Evolutionary conservation across 306 rosid genomes (phyloP).

Genomic region (Alnus rubra): DNA sequence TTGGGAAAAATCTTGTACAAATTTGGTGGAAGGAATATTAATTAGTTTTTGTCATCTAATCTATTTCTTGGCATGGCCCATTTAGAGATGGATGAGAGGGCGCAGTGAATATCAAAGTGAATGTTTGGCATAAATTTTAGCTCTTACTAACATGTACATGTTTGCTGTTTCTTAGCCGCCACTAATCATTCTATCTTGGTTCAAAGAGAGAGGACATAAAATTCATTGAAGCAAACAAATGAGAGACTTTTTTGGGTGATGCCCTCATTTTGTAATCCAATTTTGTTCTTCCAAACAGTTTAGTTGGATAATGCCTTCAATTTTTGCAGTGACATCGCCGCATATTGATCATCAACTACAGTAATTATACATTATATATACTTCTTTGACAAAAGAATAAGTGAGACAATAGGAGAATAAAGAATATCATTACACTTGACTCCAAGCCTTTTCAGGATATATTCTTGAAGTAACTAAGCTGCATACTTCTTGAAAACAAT

Average conservation of each 20-base stretch:
- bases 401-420: slow-evolving; percentile 15
- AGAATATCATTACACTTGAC: no score
- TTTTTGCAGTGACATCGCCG: slow-evolving; percentile 18
- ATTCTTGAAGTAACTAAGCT: no score
- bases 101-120: no score
- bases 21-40: slow-evolving; percentile 58
- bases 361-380: not conserved
- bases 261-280: not conserved
- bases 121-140: not conserved
- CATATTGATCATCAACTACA: slow-evolving; percentile 25
- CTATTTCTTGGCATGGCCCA: slow-evolving; percentile 14
- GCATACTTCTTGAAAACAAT: no score
- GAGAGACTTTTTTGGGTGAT: not conserved
- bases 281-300: slow-evolving; percentile 4
- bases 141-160: no score
- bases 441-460: no score
- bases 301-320: slow-evolving; percentile 21
- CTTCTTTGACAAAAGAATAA: not conserved
- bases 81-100: not conserved
- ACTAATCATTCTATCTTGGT: not conserved
- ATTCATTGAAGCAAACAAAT: slow-evolving; percentile 70
- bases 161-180: no score
- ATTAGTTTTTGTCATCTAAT: not conserved
- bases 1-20: slow-evolving; percentile 66
- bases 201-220: slow-evolving; percentile 58